These are phyloP conservation scores for Chrysanthemum seticuspe DNA, from an alignment of 129 eudicot species.

Conservation along the genomic window DNA sequence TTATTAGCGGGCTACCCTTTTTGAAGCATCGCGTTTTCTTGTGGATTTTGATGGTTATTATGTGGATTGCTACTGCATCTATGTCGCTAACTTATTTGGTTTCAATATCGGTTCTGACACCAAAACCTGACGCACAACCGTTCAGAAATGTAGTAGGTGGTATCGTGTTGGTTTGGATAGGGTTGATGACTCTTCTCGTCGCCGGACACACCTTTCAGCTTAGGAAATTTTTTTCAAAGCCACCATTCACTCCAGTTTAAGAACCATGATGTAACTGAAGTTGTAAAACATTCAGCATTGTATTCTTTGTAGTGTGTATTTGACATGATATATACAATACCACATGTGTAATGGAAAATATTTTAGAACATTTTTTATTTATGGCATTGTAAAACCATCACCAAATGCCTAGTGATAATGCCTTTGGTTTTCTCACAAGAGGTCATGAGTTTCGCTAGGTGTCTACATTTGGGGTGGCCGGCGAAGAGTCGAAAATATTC, in stretches of 20 bases:
- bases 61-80: conserved; percentile 51
- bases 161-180: conserved; percentile 34
- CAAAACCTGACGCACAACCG: background rate
- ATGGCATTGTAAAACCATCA: too few species aligned
- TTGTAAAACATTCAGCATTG: background rate
- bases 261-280: background rate
- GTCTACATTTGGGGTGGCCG: too few species aligned
- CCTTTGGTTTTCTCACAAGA: too few species aligned
- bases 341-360: too few species aligned
- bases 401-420: too few species aligned
- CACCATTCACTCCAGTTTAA: background rate
- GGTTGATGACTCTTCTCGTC: conserved; percentile 39
- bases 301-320: too few species aligned
- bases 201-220: conserved; percentile 1
- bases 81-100: conserved; percentile 37
- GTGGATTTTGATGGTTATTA: conserved; percentile 49
- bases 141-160: background rate
- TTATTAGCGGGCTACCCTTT: conserved; percentile 50
- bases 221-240: background rate
- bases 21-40: conserved; percentile 30
- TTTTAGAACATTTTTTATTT: too few species aligned
- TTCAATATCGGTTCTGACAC: conserved; percentile 33
- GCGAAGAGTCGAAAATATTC: too few species aligned
- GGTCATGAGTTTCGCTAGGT: too few species aligned
- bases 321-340: too few species aligned